These are phyloP conservation scores for Penicillium parvum DNA, from an alignment of 495 filamentous ascomycete genomes.

Conservation along the genomic window DNA sequence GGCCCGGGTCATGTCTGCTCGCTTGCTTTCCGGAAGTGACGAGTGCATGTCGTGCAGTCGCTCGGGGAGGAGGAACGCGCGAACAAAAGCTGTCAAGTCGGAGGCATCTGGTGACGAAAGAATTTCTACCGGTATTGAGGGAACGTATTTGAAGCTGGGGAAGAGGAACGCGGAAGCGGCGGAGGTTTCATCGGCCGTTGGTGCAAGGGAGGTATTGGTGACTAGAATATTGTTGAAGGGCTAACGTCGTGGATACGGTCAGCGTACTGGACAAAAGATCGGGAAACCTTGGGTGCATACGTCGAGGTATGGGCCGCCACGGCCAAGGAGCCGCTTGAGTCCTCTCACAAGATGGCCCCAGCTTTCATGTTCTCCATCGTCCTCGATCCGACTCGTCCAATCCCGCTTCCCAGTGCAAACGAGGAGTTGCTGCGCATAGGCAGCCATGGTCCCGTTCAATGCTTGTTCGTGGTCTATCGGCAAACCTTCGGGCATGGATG, in stretches of 20 bases:
- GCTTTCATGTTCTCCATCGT: constrained; percentile 47
- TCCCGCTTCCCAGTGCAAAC: constrained; percentile 74
- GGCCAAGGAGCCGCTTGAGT: constrained; percentile 62
- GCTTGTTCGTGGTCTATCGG: constrained; percentile 68
- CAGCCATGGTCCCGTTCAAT: constrained; percentile 69
- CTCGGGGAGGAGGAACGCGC: constrained; percentile 47
- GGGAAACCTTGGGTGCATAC: constrained; percentile 58
- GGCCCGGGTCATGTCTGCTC: constrained; percentile 24
- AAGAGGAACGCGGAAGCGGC: constrained; percentile 66
- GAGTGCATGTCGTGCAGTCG: constrained; percentile 56
- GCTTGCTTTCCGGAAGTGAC: constrained; percentile 37
- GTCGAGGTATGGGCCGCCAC: constrained; percentile 64
- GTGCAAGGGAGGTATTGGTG: constrained; percentile 64
- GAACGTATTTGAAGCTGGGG: constrained; percentile 74
- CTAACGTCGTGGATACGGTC: constrained; percentile 36
- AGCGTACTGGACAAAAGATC: constrained; percentile 3
- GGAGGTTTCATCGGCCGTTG: constrained; percentile 36
- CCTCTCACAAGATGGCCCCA: constrained; percentile 63
- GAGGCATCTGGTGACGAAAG: constrained; percentile 4
- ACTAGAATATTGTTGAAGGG: constrained; percentile 75
- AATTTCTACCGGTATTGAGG: constrained; percentile 50
- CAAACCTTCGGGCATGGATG: constrained; percentile 59
- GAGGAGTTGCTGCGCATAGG: constrained; percentile 78
- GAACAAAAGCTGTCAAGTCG: constrained; percentile 34
- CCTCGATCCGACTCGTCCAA: constrained; percentile 68